Evolutionary conservation across 305 asterid genomes (phyloP).

Genomic region (Fraxinus paxiana): DNA sequence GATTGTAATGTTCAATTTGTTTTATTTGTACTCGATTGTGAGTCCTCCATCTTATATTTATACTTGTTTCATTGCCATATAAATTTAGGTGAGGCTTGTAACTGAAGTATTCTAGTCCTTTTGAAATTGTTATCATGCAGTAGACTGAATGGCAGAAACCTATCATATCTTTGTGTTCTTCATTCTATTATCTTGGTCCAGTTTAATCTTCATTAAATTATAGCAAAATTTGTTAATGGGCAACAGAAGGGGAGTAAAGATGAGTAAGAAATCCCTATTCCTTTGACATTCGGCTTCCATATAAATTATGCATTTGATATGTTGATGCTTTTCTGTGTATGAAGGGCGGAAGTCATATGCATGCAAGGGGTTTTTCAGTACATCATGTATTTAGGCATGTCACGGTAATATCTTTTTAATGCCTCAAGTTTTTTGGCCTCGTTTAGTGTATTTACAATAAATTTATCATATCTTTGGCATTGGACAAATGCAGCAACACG

Average conservation of each 20-base stretch:
- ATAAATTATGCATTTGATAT: conserved; percentile 28
- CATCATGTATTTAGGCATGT: conserved; percentile 65
- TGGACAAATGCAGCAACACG: conserved; percentile 61
- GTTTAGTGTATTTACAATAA: neutral
- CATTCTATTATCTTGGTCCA: neutral
- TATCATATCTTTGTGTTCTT: neutral
- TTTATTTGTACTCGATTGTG: neutral
- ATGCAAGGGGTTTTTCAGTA: conserved; percentile 66
- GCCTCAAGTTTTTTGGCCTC: neutral
- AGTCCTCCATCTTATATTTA: neutral
- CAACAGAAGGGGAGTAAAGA: neutral
- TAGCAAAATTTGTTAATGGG: neutral
- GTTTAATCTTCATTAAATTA: neutral
- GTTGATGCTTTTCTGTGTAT: conserved; percentile 23
- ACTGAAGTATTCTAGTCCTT: neutral
- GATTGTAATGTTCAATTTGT: neutral
- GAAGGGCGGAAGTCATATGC: conserved; percentile 88
- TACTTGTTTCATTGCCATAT: neutral
- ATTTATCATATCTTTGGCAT: conserved; percentile 11
- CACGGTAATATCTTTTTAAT: conserved; percentile 48
- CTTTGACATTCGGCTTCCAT: conserved; percentile 10
- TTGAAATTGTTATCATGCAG: neutral
- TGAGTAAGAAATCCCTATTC: neutral
- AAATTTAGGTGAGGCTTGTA: neutral
- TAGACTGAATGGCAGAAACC: neutral